These are phyloP conservation scores for Phalaenopsis hybrid DNA, from an alignment of 116 monocot genomes.

Conservation along the genomic window DNA sequence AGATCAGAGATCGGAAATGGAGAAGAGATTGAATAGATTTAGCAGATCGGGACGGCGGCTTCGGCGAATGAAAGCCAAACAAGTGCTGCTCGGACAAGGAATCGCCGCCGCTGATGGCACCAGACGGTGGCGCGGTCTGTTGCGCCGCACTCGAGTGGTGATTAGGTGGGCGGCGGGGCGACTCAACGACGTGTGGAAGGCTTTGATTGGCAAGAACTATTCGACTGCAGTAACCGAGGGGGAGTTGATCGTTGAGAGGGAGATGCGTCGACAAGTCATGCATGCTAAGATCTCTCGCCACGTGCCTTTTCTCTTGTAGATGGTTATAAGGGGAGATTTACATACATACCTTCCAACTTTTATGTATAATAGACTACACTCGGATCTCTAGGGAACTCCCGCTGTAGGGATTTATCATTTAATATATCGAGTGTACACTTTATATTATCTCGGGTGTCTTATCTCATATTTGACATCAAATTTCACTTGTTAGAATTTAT, in stretches of 20 bases:
- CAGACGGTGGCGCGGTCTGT: neutral
- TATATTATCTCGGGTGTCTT: no score
- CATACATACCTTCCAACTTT: no score
- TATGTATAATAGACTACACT: no score
- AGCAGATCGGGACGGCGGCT: neutral
- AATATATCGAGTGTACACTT: no score
- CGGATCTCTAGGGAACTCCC: no score
- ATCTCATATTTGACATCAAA: no score
- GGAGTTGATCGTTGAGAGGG: neutral
- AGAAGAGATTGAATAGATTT: neutral
- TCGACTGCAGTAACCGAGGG: neutral
- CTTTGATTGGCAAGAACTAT: neutral
- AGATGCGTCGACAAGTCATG: neutral
- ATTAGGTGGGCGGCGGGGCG: neutral
- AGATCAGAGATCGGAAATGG: neutral
- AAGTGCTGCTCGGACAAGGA: neutral
- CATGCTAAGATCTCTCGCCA: neutral
- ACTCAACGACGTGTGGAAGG: neutral
- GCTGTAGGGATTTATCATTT: no score
- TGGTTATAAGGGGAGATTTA: no score
- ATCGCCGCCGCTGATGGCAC: neutral
- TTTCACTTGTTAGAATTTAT: no score
- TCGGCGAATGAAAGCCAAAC: neutral
- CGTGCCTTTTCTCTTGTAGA: neutral
- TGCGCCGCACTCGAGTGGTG: neutral